Percentiles rank a stretch among this genome's conserved stretches.
phyloP scores from a whole-genome alignment of 2,329 filamentous ascomycete species.

The Penicillium sp. region DNA sequence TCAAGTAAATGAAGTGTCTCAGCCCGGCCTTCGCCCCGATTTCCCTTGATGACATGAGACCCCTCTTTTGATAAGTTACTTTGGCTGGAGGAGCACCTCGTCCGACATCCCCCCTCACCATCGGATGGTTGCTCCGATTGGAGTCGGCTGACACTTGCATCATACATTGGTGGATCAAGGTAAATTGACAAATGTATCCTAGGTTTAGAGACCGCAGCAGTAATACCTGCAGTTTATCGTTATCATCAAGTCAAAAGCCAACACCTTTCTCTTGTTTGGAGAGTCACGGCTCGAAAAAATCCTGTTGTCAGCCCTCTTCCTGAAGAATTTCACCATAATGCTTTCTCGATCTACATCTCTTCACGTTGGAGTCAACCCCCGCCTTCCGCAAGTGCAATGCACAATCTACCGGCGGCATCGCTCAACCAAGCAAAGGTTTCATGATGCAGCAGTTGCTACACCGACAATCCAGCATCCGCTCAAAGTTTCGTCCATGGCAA shows the following conservation, averaged over 20 bases:
- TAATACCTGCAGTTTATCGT: not conserved
- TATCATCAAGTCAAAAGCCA: not conserved
- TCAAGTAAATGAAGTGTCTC: not conserved
- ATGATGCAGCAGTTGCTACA: conserved; percentile 7
- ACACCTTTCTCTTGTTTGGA: not conserved
- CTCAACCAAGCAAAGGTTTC: conserved; percentile 17
- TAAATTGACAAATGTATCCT: not conserved
- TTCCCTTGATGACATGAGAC: not conserved
- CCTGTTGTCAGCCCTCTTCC: not conserved
- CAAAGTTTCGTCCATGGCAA: conserved; percentile 19
- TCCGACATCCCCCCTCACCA: conserved; percentile 11
- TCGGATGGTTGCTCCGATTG: conserved; percentile 15
- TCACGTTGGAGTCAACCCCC: not conserved
- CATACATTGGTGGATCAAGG: conserved; percentile 1
- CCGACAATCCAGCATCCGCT: conserved; percentile 1
- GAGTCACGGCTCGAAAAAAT: not conserved
- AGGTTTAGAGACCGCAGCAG: not conserved
- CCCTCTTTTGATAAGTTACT: not conserved
- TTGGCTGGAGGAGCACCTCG: conserved; percentile 1
- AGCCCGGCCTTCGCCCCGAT: not conserved
- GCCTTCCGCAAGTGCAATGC: not conserved
- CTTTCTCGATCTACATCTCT: conserved; percentile 3
- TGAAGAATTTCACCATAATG: conserved; percentile 1
- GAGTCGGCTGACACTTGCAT: conserved; percentile 8
- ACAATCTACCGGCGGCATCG: conserved; percentile 2